Evolutionary conservation across 371 early-diverging fungal genomes (phyloP).

Genomic region (Globomyces sp.): DNA sequence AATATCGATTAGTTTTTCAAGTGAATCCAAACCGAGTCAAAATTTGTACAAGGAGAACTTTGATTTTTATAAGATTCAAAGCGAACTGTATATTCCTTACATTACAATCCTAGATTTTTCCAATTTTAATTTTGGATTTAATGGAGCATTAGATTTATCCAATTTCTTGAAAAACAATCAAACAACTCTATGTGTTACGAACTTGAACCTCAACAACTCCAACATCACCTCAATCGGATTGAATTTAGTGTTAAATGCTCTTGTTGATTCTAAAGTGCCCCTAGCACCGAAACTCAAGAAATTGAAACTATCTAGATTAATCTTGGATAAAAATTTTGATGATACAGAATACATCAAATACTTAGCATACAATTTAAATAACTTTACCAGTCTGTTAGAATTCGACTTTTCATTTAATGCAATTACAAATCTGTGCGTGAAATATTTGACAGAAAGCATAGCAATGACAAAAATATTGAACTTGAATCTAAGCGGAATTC

Average conservation of each 20-base stretch:
- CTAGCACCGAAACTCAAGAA: not conserved
- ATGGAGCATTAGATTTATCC: not conserved
- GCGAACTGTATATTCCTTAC: not conserved
- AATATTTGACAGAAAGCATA: not conserved
- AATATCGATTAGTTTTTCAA: slow-evolving; percentile 5
- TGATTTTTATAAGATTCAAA: not conserved
- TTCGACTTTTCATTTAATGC: slow-evolving; percentile 9
- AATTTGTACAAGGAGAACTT: not conserved
- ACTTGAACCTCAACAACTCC: slow-evolving; percentile 6
- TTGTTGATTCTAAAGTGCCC: not conserved
- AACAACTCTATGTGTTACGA: not conserved
- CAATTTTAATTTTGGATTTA: slow-evolving; percentile 2
- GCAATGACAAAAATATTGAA: not conserved
- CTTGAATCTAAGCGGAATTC: slow-evolving; percentile 1
- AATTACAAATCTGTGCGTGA: slow-evolving; percentile 2
- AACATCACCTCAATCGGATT: slow-evolving; percentile 1
- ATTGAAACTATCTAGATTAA: not conserved
- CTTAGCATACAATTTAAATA: not conserved
- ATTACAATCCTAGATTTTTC: slow-evolving; percentile 5
- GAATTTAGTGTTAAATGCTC: not conserved
- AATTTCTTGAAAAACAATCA: not conserved
- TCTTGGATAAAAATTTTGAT: not conserved
- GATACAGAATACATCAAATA: not conserved
- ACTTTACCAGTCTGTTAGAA: not conserved
- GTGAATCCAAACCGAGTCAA: slow-evolving; percentile 4